Conservation (phyloP, 2,329 filamentous ascomycete genomes). For the Arthroderma sp. region DNA sequence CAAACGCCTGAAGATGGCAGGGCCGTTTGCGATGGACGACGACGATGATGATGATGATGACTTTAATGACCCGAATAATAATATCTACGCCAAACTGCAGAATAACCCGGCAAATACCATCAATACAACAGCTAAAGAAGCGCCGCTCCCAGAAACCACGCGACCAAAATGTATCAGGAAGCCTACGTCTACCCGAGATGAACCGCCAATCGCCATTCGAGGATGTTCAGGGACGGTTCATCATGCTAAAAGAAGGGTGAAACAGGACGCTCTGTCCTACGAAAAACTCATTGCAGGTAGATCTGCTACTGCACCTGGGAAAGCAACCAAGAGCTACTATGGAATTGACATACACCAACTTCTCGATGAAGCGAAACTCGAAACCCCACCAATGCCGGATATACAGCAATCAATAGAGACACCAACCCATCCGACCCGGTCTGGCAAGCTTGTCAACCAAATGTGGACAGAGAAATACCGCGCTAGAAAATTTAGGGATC, state of each 20-base stretch:
- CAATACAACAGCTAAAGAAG: no score
- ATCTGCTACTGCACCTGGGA: conserved; percentile 37
- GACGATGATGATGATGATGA: conserved; percentile 25
- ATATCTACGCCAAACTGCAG: no score
- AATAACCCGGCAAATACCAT: no score
- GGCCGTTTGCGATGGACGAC: conserved; percentile 30
- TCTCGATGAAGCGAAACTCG: conserved; percentile 55
- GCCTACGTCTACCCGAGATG: no score
- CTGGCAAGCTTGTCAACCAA: conserved; percentile 19
- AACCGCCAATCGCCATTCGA: conserved; percentile 22
- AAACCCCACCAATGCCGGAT: conserved; percentile 32
- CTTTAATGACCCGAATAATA: conserved; percentile 1
- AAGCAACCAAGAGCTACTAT: conserved; percentile 59
- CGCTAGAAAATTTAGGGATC: conserved; percentile 77
- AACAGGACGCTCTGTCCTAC: conserved; percentile 30
- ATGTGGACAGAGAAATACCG: conserved; percentile 98
- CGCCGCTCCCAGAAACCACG: no score
- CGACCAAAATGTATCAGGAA: no score
- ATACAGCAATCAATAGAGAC: conserved; percentile 24
- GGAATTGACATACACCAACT: conserved; percentile 83
- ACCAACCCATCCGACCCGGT: conserved; percentile 7
- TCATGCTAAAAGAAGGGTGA: conserved; percentile 28
- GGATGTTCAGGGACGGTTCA: conserved; percentile 38
- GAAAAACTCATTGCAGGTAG: conserved; percentile 42
- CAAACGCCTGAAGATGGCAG: conserved; percentile 29